Percentiles rank a stretch among this genome's conserved stretches.
Conservation (phyloP, 305 asterid genomes). For the Solanum hybrid region DNA sequence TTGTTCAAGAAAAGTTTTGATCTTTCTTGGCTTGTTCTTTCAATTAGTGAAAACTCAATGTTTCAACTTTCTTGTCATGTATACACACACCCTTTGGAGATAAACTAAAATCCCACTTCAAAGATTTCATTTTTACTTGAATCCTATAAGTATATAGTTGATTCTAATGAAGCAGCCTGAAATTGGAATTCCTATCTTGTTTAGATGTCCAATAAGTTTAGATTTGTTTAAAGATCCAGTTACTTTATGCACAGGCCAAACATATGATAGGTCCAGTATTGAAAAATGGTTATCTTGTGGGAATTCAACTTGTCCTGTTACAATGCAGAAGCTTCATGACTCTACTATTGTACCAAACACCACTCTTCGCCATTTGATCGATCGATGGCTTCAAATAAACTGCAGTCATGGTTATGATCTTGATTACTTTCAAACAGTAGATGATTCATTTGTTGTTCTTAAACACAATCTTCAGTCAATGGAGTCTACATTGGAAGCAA, state of each 20-base stretch:
- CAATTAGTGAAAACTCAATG: background rate
- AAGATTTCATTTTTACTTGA: background rate
- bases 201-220: conserved; percentile 50
- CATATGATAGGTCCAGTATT: conserved; percentile 45
- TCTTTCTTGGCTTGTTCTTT: background rate
- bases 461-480: conserved; percentile 24
- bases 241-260: conserved; percentile 53
- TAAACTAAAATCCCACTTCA: background rate
- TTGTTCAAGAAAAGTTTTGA: background rate
- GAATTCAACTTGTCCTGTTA: conserved; percentile 43
- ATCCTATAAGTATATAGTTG: no score
- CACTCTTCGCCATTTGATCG: conserved; percentile 44
- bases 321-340: conserved; percentile 56
- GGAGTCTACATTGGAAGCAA: conserved; percentile 21
- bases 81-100: background rate
- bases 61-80: background rate
- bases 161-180: conserved; percentile 13
- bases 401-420: background rate
- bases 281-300: conserved; percentile 48
- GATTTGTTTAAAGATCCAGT: conserved; percentile 56
- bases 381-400: conserved; percentile 28
- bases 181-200: conserved; percentile 34
- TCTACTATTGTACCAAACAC: conserved; percentile 41
- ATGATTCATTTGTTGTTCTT: conserved; percentile 2
- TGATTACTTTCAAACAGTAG: background rate